phyloP scores from a whole-genome alignment of 2,329 filamentous ascomycete genomes.

The Delphinella strobiligena region DNA sequence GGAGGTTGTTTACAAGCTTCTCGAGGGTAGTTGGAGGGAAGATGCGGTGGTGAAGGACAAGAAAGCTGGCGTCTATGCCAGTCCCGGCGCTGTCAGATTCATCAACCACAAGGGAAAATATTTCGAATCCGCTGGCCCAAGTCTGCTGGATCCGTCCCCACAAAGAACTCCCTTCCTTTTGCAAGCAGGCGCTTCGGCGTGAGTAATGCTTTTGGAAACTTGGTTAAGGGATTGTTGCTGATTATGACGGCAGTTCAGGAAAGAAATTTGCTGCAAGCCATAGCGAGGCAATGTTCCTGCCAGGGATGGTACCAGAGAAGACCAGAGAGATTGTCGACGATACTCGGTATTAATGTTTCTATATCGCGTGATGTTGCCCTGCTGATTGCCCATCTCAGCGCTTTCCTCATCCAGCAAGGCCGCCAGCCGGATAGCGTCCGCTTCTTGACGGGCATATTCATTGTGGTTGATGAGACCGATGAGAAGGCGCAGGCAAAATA shows the following conservation, averaged over 20 bases:
- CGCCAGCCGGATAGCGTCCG: slow-evolving; percentile 52
- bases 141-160: slow-evolving; percentile 53
- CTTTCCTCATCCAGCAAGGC: slow-evolving; percentile 27
- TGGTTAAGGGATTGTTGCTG: too few species aligned
- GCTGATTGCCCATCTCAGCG: background rate
- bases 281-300: slow-evolving; percentile 58
- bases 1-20: slow-evolving; percentile 53
- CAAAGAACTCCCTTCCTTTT: slow-evolving; percentile 58
- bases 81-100: slow-evolving; percentile 45
- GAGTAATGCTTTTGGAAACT: background rate
- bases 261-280: slow-evolving; percentile 57
- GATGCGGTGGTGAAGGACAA: slow-evolving; percentile 52
- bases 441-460: slow-evolving; percentile 53
- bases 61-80: slow-evolving; percentile 46
- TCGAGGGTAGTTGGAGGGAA: slow-evolving; percentile 54
- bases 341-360: background rate
- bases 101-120: slow-evolving; percentile 56
- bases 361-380: background rate
- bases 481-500: slow-evolving; percentile 55
- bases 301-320: slow-evolving; percentile 19
- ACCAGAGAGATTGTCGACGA: slow-evolving; percentile 23
- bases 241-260: slow-evolving; percentile 40
- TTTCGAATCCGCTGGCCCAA: slow-evolving; percentile 51
- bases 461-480: slow-evolving; percentile 52
- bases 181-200: slow-evolving; percentile 52